Evolutionary conservation across 352 stramenopile species (phyloP), one percentile per base, ranked within the genome.

Genomic region (Phytophthora agathidicida): DNA sequence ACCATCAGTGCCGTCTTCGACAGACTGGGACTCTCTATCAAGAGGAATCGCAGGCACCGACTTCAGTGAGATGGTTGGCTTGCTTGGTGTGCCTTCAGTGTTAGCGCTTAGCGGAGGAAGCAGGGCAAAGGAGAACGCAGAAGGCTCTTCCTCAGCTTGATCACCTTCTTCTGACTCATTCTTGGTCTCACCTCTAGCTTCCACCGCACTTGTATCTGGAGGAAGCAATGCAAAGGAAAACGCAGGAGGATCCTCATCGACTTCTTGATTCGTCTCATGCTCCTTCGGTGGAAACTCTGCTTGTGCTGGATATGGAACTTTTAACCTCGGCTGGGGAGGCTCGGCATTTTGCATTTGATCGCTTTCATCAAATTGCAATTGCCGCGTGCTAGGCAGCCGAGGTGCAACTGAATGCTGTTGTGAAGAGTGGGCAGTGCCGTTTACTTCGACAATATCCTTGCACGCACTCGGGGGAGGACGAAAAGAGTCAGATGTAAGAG

Each of bases 301-400:
- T 23, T 68, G n/a, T n/a, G n/a, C 23, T 33, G n/a, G 14, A 10
- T 16, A 11, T 43, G 16, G 26, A 22, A 38, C 31, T 27, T 13
- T 24, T 2, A 32, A 11, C 0, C 54, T 17, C 13, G 11, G 0
- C 23, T 55, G 32, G 8, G 35, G 16, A 24, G 19, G 4, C 2
- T 44, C 42, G 41, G 22, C 19, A 36, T 16, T 42, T 54, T 45
- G 31, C 7, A 26, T 39, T 50, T 53, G 38, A 42, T 61, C 45
- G 9, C 53, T 27, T 0, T 56, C 55, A 32, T 80, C 70, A 56
- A 88, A 92, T 31, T 68, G 61, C 39, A 92, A 54, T 24, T 80
- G 64, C 7, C 80, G 72, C 5, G 76, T 84, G 24, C 61, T 68
- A 41, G 51, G 45, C 43, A 51, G 39, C 24, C 47, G 57, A 61